Base-by-base conservation (phyloP, 192 early-diverging fungal genomes). In the Mortierella antarctica region DNA sequence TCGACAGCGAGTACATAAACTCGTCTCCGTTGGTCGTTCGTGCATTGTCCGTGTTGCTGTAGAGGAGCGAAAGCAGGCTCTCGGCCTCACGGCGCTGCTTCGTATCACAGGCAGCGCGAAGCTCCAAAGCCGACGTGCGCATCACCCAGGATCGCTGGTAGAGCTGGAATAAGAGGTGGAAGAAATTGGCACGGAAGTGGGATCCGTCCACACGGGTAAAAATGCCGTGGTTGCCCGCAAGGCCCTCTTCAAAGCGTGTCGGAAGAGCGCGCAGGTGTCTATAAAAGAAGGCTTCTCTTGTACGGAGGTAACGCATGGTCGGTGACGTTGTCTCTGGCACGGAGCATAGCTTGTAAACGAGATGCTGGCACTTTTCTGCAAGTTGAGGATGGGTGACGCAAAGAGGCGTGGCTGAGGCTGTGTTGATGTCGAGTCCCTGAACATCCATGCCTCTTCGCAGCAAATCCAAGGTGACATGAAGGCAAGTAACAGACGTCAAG, bases 141-240 rank as follows among this genome's bases (percentile, higher is more conserved):
- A 98, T 88, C 12, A 98, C 85, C 96, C 96, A 99, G 0, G 97
- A 89, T 14, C 95, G 91, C 51, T 94, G 92, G 67, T 96, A 90
- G 57, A 99, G 85, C 65, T 89, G 87, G 13, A 91, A 85, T 64
- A 82, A 72, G 42, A 85, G 42, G 49, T 69, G 78, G 63, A 74
- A 64, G 17, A 78, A 73, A 51, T 85, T 78, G 42, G 55, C 70
- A n/a, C 69, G 51, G 52, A 82, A 57, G 41, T 46, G 18, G 1
- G 69, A 68, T 3, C 66, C 56, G 51, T 85, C 74, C 9, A 65
- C 44, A 8, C 71, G 57, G 2, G 40, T 71, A 5, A 85, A 42
- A 4, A 57, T 53, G 2, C 84, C 67, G 40, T 77, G 61, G 47
- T 77, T 54, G 10, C 70, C 76, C 48, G 66, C 59, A 17, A 72